phyloP scores from a whole-genome alignment of 2,329 filamentous ascomycete genomes.

The Podosphaera xanthii region DNA sequence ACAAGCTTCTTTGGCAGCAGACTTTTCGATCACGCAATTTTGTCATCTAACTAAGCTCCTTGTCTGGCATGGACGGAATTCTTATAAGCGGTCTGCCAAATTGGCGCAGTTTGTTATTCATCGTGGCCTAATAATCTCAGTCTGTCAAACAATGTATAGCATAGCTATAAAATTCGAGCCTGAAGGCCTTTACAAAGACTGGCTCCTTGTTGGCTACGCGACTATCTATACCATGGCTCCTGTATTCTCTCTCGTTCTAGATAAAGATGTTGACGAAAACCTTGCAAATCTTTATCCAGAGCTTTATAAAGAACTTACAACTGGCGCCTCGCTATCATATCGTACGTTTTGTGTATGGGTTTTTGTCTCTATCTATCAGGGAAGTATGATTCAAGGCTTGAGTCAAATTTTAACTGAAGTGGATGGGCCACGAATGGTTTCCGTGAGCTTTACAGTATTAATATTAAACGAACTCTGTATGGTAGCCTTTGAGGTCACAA shows the following conservation, averaged over 20 bases:
- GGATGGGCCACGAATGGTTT: conserved; percentile 54
- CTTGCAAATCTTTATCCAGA: conserved; percentile 91
- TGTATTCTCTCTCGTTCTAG: conserved; percentile 80
- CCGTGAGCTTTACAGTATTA: conserved; percentile 76
- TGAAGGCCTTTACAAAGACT: conserved; percentile 84
- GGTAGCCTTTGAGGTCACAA: conserved; percentile 91
- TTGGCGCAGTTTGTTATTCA: conserved; percentile 97
- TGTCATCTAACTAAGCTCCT: conserved; percentile 84
- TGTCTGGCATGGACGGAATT: conserved; percentile 97
- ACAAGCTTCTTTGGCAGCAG: conserved; percentile 81
- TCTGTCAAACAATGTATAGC: conserved; percentile 94
- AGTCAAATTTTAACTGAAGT: conserved; percentile 69
- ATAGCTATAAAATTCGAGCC: conserved; percentile 85
- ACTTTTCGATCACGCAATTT: conserved; percentile 93
- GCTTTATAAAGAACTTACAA: conserved; percentile 90
- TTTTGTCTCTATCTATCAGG: conserved; percentile 83
- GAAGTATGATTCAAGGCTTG: conserved; percentile 84
- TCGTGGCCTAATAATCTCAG: conserved; percentile 78
- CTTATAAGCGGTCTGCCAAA: conserved; percentile 88
- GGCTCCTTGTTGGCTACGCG: conserved; percentile 89
- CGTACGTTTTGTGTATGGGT: conserved; percentile 96
- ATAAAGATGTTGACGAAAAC: conserved; percentile 84
- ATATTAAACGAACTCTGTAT: conserved; percentile 90
- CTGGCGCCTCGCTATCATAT: conserved; percentile 68
- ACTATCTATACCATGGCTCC: conserved; percentile 88